These are phyloP conservation scores for Coniochaeta ligniaria DNA, from an alignment of 2,329 filamentous ascomycete species.

Conservation along the genomic window DNA sequence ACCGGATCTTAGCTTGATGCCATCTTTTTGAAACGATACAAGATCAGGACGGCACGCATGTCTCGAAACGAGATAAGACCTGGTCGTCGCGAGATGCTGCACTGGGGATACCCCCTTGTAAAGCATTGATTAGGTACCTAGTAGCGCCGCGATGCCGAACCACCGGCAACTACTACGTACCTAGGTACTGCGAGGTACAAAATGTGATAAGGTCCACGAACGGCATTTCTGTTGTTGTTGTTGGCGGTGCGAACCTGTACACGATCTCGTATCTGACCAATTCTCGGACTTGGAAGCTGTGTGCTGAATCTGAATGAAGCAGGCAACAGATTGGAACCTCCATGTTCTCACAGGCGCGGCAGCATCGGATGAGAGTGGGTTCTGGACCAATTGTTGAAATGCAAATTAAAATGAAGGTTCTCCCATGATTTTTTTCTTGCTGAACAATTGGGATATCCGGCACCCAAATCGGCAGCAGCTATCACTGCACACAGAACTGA, in stretches of 20 bases:
- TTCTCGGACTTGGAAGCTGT: too few species aligned
- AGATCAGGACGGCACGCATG: background rate
- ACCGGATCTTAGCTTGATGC: background rate
- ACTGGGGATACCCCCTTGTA: background rate
- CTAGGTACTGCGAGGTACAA: background rate
- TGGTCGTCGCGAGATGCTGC: background rate
- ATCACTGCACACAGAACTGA: background rate
- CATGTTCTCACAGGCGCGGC: background rate
- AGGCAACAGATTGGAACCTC: too few species aligned
- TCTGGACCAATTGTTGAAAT: background rate
- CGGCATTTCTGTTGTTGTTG: too few species aligned
- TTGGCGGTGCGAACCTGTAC: too few species aligned
- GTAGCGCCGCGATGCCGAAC: background rate
- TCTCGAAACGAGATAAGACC: background rate
- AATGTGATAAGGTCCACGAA: too few species aligned
- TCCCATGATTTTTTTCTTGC: too few species aligned
- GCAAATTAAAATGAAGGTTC: too few species aligned
- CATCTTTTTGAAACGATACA: background rate
- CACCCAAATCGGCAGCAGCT: too few species aligned
- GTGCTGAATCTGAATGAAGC: too few species aligned
- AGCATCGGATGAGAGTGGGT: background rate
- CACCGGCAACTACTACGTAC: too few species aligned
- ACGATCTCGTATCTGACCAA: background rate
- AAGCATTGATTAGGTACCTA: background rate
- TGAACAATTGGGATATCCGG: too few species aligned